Evolutionary conservation across 495 filamentous ascomycete genomes (phyloP), one percentile per base, ranked within the genome.

Genomic region (Hypoxylon cercidicola): DNA sequence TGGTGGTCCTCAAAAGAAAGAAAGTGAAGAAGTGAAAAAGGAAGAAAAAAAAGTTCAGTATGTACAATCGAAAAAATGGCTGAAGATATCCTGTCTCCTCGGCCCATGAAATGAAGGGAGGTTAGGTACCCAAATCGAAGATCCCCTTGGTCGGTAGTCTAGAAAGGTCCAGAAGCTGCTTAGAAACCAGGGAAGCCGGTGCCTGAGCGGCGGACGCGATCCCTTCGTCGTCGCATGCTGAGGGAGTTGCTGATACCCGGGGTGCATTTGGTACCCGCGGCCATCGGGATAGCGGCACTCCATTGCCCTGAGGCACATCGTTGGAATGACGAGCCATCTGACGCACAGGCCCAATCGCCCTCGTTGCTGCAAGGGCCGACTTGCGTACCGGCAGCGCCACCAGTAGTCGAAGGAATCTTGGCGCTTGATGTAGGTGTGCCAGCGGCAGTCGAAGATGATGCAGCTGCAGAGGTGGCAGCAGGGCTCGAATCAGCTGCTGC

Each of bases 281-380:
- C 82, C 78, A 90, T 75, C 30, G 75, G 66, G 53, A 85, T 78
- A 19, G 76, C 53, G 6, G 56, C 68, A 9, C 86, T 83, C 89
- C 88, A 90, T 30, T 71, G 54, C 6, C 89, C 88, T 20, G 76
- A 81, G 10, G 87, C 88, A 62, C 89, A 92, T 62, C 88, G 82
- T 72, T 87, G 85, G 79, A 84, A 91, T 13, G 80, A 78, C 7
- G 73, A 77, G 52, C 88, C 88, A 23, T 69, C 77, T 32, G 89
- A 79, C 0, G 65, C 44, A 72, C 89, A 91, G 77, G 89, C 88
- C 87, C 87, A 90, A 40, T 73, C 68, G 52, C 82, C 84, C 68
- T 88, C 85, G 40, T 73, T 44, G 20, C 69, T 76, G 78, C 85
- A 87, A 20, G 82, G 78, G 6, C 67, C 60, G 0, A 72, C 47